Percentiles rank a stretch among this genome's conserved stretches.
Conservation (phyloP, 2,329 filamentous ascomycete genomes). For the Epichloe brachyelytri region DNA sequence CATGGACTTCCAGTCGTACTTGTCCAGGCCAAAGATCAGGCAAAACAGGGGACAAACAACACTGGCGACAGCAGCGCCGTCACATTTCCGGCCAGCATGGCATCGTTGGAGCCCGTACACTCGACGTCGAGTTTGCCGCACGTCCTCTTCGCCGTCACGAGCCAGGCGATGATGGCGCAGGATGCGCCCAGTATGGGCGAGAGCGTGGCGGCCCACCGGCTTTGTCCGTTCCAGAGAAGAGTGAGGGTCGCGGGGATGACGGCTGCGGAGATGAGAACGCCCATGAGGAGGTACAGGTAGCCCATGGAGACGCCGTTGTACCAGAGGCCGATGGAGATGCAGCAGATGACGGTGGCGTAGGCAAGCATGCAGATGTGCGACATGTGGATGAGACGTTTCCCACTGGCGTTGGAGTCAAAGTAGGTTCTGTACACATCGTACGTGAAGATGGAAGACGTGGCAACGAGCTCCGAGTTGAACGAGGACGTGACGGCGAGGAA, state of each 20-base stretch:
- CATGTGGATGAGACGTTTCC: conserved; percentile 66
- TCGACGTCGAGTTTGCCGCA: conserved; percentile 56
- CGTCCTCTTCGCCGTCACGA: conserved; percentile 58
- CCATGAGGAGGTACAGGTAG: conserved; percentile 83
- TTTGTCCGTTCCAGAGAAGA: conserved; percentile 69
- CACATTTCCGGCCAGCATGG: conserved; percentile 82
- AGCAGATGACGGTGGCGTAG: conserved; percentile 67
- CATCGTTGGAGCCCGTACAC: conserved; percentile 69
- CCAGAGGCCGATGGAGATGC: conserved; percentile 61
- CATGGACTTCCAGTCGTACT: conserved; percentile 85
- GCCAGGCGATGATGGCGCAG: conserved; percentile 59
- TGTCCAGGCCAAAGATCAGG: conserved; percentile 41
- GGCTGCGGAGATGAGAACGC: conserved; percentile 74
- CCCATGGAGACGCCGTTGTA: conserved; percentile 75
- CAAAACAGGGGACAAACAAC: conserved; percentile 64
- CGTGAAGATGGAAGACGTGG: conserved; percentile 74
- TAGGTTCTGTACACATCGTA: conserved; percentile 86
- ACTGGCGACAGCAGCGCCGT: conserved; percentile 66
- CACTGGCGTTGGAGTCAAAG: conserved; percentile 63
- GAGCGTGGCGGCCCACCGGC: conserved; percentile 55
- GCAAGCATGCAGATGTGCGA: conserved; percentile 57
- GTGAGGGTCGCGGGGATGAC: conserved; percentile 74
- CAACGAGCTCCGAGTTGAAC: conserved; percentile 71
- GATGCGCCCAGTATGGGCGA: conserved; percentile 54
- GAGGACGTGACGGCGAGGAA: conserved; percentile 88